These are phyloP conservation scores for Coemansia sp. DNA, from an alignment of 192 early-diverging fungal species.

Conservation along the genomic window DNA sequence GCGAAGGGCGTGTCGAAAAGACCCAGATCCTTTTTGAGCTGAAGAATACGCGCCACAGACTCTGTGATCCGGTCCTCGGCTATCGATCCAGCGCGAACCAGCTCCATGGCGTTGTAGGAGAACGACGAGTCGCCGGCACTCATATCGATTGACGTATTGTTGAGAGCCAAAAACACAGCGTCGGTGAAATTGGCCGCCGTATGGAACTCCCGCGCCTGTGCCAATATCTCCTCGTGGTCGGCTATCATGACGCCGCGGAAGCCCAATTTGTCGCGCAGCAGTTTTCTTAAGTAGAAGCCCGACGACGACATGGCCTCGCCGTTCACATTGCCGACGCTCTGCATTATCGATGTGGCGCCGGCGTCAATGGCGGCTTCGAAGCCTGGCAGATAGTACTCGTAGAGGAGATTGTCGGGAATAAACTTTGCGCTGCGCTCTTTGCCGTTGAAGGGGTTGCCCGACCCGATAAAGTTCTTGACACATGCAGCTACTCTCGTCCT, in stretches of 20 bases:
- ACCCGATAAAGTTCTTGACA: constrained; percentile 63
- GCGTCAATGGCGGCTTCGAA: constrained; percentile 62
- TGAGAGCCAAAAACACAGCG: constrained; percentile 56
- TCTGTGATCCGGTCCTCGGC: constrained; percentile 54
- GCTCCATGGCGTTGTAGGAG: constrained; percentile 29
- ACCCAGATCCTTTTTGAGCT: constrained; percentile 69
- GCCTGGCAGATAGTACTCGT: constrained; percentile 65
- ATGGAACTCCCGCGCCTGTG: constrained; percentile 8
- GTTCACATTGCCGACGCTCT: constrained; percentile 59
- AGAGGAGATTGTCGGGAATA: constrained; percentile 33
- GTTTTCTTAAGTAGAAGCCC: constrained; percentile 53
- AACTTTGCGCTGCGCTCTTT: background rate
- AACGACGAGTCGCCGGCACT: constrained; percentile 54
- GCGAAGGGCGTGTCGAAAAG: constrained; percentile 58
- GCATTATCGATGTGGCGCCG: constrained; percentile 63
- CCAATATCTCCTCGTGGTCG: constrained; percentile 52
- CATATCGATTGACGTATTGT: constrained; percentile 63
- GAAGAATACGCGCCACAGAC: constrained; percentile 60
- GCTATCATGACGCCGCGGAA: constrained; percentile 66
- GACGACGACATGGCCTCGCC: constrained; percentile 63
- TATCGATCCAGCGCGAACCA: constrained; percentile 51
- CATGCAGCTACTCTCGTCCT: constrained; percentile 63
- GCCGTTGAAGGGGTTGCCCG: constrained; percentile 17
- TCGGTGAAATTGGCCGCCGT: constrained; percentile 54
- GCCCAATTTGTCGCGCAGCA: constrained; percentile 58